Conservation (phyloP, 495 filamentous ascomycete genomes). For the Penicillium maclennaniae region DNA sequence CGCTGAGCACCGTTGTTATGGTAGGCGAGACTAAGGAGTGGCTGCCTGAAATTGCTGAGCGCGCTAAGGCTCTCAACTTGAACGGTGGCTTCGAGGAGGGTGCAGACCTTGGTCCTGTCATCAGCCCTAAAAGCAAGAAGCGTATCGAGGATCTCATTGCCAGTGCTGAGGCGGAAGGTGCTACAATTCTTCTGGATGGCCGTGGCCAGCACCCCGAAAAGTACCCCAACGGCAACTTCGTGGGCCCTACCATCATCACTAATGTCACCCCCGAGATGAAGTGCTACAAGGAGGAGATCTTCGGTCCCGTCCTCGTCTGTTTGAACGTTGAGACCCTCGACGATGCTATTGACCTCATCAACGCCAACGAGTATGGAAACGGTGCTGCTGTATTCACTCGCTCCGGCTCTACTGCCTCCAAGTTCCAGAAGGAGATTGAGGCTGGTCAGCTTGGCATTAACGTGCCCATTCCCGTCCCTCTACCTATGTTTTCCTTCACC, state of each 20-base stretch:
- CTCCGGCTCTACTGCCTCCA: slow-evolving; percentile 56
- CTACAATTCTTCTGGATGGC: slow-evolving; percentile 91
- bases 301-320: slow-evolving; percentile 71
- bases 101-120: slow-evolving; percentile 94
- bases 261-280: slow-evolving; percentile 88
- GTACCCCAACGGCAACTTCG: slow-evolving; percentile 96
- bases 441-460: slow-evolving; percentile 57
- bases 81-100: slow-evolving; percentile 94
- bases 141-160: slow-evolving; percentile 87
- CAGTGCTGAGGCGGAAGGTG: slow-evolving; percentile 86
- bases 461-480: slow-evolving; percentile 78
- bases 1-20: slow-evolving; percentile 87
- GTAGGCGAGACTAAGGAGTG: slow-evolving; percentile 93
- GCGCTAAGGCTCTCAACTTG: slow-evolving; percentile 82
- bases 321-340: slow-evolving; percentile 75
- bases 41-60: slow-evolving; percentile 86
- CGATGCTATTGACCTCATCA: slow-evolving; percentile 64
- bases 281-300: slow-evolving; percentile 97
- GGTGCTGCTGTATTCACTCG: slow-evolving; percentile 66
- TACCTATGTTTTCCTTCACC: slow-evolving; percentile 96
- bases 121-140: slow-evolving; percentile 85
- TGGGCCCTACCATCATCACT: slow-evolving; percentile 89
- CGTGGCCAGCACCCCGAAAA: slow-evolving; percentile 82
- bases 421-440: slow-evolving; percentile 62
- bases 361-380: slow-evolving; percentile 68